These are phyloP conservation scores for Ostreobium quekettii DNA, from an alignment of 139 green algal genomes.

Conservation along the genomic window DNA sequence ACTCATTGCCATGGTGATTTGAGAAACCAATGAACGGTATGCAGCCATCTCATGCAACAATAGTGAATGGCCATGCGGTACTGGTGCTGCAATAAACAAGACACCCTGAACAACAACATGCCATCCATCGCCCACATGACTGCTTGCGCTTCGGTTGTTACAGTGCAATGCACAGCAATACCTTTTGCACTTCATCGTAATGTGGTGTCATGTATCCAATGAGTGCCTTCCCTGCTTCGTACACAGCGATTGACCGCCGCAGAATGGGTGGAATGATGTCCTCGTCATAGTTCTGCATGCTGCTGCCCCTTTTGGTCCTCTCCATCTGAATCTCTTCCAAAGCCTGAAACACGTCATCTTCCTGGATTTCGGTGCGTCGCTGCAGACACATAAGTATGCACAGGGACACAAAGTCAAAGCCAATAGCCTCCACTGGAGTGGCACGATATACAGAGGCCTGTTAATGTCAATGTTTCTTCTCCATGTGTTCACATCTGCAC, in stretches of 20 bases:
- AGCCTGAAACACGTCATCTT: conserved; percentile 75
- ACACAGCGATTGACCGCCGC: conserved; percentile 53
- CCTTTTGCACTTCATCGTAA: conserved; percentile 60
- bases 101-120: too few species aligned
- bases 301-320: conserved; percentile 10
- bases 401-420: too few species aligned
- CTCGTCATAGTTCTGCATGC: conserved; percentile 13
- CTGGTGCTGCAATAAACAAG: too few species aligned
- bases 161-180: conserved; percentile 19
- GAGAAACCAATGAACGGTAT: too few species aligned
- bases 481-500: too few species aligned
- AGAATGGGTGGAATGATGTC: conserved; percentile 34
- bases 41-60: too few species aligned
- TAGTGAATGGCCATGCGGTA: too few species aligned
- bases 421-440: too few species aligned
- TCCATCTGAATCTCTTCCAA: conserved; percentile 79
- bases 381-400: conserved; percentile 21
- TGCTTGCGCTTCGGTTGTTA: background rate
- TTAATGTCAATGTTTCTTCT: too few species aligned
- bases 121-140: too few species aligned
- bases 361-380: conserved; percentile 50
- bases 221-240: conserved; percentile 75
- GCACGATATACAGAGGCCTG: too few species aligned
- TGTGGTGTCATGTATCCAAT: conserved; percentile 69
- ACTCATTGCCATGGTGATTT: too few species aligned